These are phyloP conservation scores for Trichoderma citrinoviride DNA, from an alignment of 2,329 filamentous ascomycete species.

Conservation along the genomic window DNA sequence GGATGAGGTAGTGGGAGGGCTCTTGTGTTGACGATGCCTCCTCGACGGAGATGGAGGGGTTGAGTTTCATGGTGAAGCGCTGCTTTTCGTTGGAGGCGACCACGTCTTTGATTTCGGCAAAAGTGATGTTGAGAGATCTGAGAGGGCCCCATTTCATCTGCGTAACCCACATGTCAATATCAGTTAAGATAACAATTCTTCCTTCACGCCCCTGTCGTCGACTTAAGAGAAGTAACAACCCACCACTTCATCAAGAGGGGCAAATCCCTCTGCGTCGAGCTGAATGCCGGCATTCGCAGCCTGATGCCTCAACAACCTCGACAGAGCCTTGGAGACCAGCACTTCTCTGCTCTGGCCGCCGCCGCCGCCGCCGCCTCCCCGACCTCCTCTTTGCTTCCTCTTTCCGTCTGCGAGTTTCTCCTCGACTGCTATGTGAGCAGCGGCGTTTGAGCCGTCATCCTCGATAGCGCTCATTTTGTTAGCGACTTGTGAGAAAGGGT, in stretches of 20 bases:
- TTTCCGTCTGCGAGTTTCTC: conserved; percentile 25
- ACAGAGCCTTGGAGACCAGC: conserved; percentile 53
- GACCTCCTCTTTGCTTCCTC: conserved; percentile 30
- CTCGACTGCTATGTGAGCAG: conserved; percentile 27
- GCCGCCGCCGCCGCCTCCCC: conserved; percentile 34
- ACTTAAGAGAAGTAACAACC: conserved; percentile 35
- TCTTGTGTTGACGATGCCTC: conserved; percentile 27
- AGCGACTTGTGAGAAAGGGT: not conserved
- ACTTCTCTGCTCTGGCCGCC: conserved; percentile 43
- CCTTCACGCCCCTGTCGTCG: too few species aligned
- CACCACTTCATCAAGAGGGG: conserved; percentile 57
- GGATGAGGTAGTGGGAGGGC: conserved; percentile 75
- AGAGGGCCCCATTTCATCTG: conserved; percentile 58
- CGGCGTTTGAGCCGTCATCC: conserved; percentile 1
- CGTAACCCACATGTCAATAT: not conserved
- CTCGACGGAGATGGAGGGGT: conserved; percentile 46
- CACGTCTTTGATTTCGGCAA: conserved; percentile 67
- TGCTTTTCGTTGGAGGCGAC: conserved; percentile 84
- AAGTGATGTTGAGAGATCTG: conserved; percentile 67
- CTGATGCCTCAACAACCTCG: conserved; percentile 55
- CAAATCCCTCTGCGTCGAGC: conserved; percentile 60
- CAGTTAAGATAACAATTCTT: not conserved
- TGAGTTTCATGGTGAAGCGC: conserved; percentile 79
- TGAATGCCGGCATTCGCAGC: conserved; percentile 54
- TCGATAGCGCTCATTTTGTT: conserved; percentile 6